Percentiles rank a stretch among this genome's conserved stretches.
phyloP scores from a whole-genome alignment of 805 yeast species.

The Teunomyces cretensis region DNA sequence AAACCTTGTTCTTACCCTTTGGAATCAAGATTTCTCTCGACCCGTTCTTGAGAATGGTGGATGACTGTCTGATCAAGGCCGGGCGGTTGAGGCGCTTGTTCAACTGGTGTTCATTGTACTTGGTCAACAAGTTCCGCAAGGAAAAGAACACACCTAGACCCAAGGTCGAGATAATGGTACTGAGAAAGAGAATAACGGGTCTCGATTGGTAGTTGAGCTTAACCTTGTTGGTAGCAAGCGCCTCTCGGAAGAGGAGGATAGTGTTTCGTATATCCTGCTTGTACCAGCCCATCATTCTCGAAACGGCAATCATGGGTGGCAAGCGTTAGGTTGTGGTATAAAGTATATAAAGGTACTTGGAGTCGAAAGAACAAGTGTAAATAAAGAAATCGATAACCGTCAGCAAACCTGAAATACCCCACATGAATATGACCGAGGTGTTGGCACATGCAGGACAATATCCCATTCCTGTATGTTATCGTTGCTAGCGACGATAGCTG shows the following conservation, averaged over 20 bases:
- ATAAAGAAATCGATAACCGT: background rate
- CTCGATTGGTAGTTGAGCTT: constrained; percentile 40
- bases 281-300: constrained; percentile 31
- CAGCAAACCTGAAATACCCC: background rate
- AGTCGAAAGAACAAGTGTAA: too few species aligned
- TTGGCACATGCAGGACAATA: background rate
- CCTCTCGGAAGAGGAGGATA: constrained; percentile 34
- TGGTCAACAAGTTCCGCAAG: constrained; percentile 27
- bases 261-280: constrained; percentile 35
- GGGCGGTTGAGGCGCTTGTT: constrained; percentile 31
- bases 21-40: constrained; percentile 49
- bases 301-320: constrained; percentile 31
- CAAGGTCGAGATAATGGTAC: constrained; percentile 39
- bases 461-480: too few species aligned
- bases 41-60: constrained; percentile 44
- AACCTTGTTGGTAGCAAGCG: constrained; percentile 36
- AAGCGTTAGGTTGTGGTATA: background rate
- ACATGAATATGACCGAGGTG: background rate
- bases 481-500: too few species aligned
- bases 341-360: background rate
- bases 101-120: constrained; percentile 29
- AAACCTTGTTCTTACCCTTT: constrained; percentile 37
- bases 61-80: constrained; percentile 38
- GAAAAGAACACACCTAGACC: constrained; percentile 39
- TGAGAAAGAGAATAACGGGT: constrained; percentile 42